phyloP scores from a whole-genome alignment of 2,329 filamentous ascomycete genomes.

The Aspergillus eucalypticola region DNA sequence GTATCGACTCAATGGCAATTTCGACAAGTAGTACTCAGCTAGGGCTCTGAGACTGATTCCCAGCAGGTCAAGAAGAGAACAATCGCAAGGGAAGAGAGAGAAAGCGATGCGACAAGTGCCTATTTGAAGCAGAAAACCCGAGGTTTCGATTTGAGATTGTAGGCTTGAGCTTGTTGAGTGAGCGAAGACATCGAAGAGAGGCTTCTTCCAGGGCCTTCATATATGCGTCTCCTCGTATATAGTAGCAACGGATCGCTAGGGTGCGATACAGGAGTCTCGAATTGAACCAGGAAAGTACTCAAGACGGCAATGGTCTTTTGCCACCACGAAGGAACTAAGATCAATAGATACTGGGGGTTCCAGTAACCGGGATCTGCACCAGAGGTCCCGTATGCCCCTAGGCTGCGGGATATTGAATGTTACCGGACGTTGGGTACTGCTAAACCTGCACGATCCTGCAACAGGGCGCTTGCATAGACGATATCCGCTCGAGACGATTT shows the following conservation, averaged over 20 bases:
- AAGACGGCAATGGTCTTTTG: conserved; percentile 10
- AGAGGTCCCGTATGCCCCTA: not conserved
- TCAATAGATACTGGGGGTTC: conserved; percentile 11
- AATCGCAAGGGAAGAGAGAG: not conserved
- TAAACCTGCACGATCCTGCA: conserved; percentile 17
- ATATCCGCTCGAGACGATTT: not conserved
- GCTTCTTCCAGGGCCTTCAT: conserved; percentile 2
- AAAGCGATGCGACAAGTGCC: not conserved
- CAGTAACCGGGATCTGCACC: conserved; percentile 9
- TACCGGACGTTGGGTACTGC: conserved; percentile 9
- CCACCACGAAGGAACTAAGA: conserved; percentile 14
- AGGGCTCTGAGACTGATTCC: not conserved
- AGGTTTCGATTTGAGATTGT: not conserved
- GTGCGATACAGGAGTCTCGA: not conserved
- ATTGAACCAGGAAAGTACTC: not conserved
- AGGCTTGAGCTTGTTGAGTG: not conserved
- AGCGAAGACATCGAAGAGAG: not conserved
- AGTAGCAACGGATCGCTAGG: not conserved
- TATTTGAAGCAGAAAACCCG: not conserved
- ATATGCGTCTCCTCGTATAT: not conserved
- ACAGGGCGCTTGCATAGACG: conserved; percentile 10
- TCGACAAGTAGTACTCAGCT: not conserved
- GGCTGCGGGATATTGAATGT: not conserved
- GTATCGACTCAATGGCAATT: not conserved
- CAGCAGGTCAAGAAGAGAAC: too few relatives aligned